Conservation (phyloP, 164 flowering plant species). For the Umbilicus rupestris region DNA sequence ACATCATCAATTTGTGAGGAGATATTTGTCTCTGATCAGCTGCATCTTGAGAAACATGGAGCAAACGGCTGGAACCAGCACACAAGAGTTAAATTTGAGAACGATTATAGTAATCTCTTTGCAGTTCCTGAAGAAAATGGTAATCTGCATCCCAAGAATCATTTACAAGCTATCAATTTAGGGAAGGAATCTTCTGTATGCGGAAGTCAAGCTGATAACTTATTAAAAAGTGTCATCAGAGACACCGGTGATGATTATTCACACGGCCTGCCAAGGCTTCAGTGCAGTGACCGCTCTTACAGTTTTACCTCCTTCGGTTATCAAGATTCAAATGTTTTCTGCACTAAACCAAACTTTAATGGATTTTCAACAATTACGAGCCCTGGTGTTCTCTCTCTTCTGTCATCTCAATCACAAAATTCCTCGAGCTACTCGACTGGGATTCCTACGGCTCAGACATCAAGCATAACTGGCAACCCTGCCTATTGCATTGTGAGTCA, state of each 20-base stretch:
- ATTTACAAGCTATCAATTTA: slow-evolving; percentile 13
- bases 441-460: slow-evolving; percentile 24
- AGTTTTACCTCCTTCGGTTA: slow-evolving; percentile 21
- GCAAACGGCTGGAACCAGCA: slow-evolving; percentile 20
- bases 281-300: slow-evolving; percentile 21
- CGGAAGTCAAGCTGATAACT: slow-evolving; percentile 16
- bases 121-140: slow-evolving; percentile 19
- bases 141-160: slow-evolving; percentile 19
- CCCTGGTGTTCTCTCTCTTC: slow-evolving; percentile 82
- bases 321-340: slow-evolving; percentile 25
- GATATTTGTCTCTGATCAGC: slow-evolving; percentile 25
- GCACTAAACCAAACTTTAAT: slow-evolving; percentile 27
- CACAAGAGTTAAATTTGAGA: slow-evolving; percentile 33
- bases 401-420: slow-evolving; percentile 52
- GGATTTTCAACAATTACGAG: slow-evolving; percentile 32
- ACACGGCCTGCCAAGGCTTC: slow-evolving; percentile 19
- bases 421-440: slow-evolving; percentile 29
- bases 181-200: slow-evolving; percentile 24
- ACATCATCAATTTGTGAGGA: slow-evolving; percentile 43
- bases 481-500: slow-evolving; percentile 20
- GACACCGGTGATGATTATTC: slow-evolving; percentile 19
- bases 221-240: slow-evolving; percentile 17
- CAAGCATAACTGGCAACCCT: slow-evolving; percentile 17
- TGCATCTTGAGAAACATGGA: slow-evolving; percentile 27
- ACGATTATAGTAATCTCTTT: slow-evolving; percentile 18